Evolutionary conservation across 306 rosid species (phyloP), one percentile per base, ranked within the genome.

Genomic region (Notholithocarpus densiflorus): DNA sequence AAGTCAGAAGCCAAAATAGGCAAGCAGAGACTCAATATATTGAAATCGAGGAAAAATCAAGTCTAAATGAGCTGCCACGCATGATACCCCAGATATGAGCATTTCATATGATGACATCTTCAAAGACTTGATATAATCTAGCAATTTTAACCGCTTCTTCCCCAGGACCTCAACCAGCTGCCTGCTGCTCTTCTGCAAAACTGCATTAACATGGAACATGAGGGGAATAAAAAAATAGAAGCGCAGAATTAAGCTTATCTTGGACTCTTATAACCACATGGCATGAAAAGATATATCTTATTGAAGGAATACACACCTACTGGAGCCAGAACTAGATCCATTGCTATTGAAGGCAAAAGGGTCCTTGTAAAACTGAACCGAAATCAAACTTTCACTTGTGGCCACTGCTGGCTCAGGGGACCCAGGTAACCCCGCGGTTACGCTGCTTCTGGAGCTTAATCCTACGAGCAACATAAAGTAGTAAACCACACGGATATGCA

Each of bases 361-460:
- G 79, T 68, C 81, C 8, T 54, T 62, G 14, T 85, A 68, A 80
- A 54, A 60, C 72, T 68, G 81, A 76, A 85, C 78, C 15, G 86
- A 85, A 72, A 85, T 75, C 59, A 88, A 68, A 69, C 84, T 56
- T 29, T 83, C 82, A 7, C 74, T 73, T 6, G 79, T 40, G 1
- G 56, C 56, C 26, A 62, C 61, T 20, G 66, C 69, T 20, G 78
- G 31, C 79, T 80, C 91, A 31, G 86, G 82, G 15, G 86, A 88
- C 73, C 40, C 81, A 34, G 53, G 76, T 62, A 75, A 45, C 78
- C 74, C 85, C 81, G 62, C 75, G 51, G 31, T 18, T 18, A 82
- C 29, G 71, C 79, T 78, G 53, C 71, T 81, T 11, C 72, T 82
- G 76, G 86, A 80, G 56, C 65, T 83, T 43, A 88, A 72, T 78